Evolutionary conservation across 441 rosid species (phyloP), one percentile per base, ranked within the genome.

Genomic region (Francoa sonchifolia): DNA sequence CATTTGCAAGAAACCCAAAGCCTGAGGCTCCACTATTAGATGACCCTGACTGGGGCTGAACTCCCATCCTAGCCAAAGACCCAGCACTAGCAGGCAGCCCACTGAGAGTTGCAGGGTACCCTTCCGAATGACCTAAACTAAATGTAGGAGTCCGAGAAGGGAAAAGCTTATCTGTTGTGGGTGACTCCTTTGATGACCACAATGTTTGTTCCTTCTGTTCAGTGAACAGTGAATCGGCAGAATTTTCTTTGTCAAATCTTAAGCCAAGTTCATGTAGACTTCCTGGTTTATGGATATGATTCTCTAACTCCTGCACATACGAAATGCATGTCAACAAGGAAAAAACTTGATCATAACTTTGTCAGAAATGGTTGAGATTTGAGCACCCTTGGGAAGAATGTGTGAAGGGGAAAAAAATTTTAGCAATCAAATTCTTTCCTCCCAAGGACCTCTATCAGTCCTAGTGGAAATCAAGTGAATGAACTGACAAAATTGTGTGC

Each of bases 141-240:
- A 26, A 23, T 27, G 39, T 2, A 9, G 66, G 39, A 39, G 34
- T 36, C 18, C 52, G 67, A 54, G 69, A 32, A 52, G n/a, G 43
- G 10, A 39, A 26, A 44, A 31, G 44, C 11, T 59, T 64, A 52
- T 75, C 82, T 14, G 54, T 48, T 40, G 57, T 39, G 10, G 23
- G 57, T 8, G 56, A 43, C 39, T 67, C 76, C 56, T 51, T 62
- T 53, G 46, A 31, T 28, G 30, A 52, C 77, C 72, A 62, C 0
- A 64, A 46, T 5, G 52, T 33, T 52, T 58, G 61, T n/a, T 75
- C 87, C 59, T 68, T 77, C 58, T 57, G 89, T 44, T 83, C 87
- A 28, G 55, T 54, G 44, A 78, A 58, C 25, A 59, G 57, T 22
- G 66, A 56, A 46, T 70, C 76, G 10, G 68, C 59, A 13, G 75